Evolutionary conservation across 2,329 filamentous ascomycete species (phyloP).

Genomic region (Alternaria burnsii): DNA sequence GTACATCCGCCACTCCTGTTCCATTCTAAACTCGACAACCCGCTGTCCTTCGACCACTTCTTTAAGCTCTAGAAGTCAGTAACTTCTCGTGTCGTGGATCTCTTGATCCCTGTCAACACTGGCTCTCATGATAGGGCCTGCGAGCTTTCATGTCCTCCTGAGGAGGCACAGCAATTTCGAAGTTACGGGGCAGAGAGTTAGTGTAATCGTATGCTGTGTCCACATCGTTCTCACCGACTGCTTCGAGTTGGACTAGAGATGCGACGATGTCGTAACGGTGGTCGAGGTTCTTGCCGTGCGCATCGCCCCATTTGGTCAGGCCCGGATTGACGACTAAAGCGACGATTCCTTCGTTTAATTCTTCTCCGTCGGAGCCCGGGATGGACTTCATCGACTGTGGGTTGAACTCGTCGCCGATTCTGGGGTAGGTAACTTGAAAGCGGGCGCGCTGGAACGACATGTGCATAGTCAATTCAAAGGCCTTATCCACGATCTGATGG

Average conservation of each 20-base stretch:
- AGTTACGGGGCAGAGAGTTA: no score
- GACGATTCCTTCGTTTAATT: conserved; percentile 16
- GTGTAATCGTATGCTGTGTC: no score
- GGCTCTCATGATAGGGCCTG: no score
- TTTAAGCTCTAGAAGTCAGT: no score
- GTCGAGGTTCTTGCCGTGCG: conserved; percentile 28
- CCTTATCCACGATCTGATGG: conserved; percentile 20
- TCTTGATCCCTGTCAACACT: no score
- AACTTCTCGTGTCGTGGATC: no score
- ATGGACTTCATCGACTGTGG: background rate
- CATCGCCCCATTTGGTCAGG: conserved; percentile 38
- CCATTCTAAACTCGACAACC: no score
- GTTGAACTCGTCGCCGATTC: conserved; percentile 3
- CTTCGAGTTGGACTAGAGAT: background rate
- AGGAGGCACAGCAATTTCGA: background rate
- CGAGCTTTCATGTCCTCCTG: no score
- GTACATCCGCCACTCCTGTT: no score
- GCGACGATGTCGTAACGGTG: conserved; percentile 22
- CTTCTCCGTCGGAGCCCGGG: conserved; percentile 17
- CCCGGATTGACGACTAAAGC: conserved; percentile 30
- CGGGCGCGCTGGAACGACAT: conserved; percentile 29
- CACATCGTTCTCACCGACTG: no score
- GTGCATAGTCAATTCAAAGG: conserved; percentile 21
- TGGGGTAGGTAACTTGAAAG: conserved; percentile 29
- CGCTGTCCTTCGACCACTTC: no score